Evolutionary conservation across 1,284 basidiomycete species (phyloP), one percentile per base, ranked within the genome.

Genomic region (Ceratorhiza oryzae-sativae): DNA sequence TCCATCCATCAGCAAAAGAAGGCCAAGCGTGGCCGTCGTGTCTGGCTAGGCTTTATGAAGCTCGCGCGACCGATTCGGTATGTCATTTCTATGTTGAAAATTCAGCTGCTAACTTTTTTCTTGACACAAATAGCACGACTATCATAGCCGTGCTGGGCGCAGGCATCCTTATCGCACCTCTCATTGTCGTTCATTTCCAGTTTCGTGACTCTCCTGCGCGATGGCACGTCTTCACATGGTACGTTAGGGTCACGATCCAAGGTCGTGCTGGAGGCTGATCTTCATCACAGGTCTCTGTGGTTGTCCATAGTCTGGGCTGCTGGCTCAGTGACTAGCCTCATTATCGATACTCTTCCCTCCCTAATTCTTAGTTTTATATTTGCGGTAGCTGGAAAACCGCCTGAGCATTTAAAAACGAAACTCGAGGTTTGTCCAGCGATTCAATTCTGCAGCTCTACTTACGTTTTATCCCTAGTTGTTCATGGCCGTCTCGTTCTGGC

Each of bases 401-500:
- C 74, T 15, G 89, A 91, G 78, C 83, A 85, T 61, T 77, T 90
- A 60, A 87, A 88, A 76, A 86, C 84, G 3, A 86, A 89, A 75
- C 78, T 90, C 27, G 89, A 91, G 84, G 89, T 90, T 75, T 62
- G 82, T 81, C 48, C 36, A 12, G 41, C 62, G 13, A 23, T 18
- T 27, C 32, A 60, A 48, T 27, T 49, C 25, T 39, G n/a, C 49
- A 2, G 39, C 39, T 25, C 60, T 51, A 32, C 36, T 59, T 4
- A 51, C 45, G n/a, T 13, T 48, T n/a, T 49, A 3, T 46, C 51
- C 12, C 76, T 42, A 91, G 89, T 83, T 91, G 65, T 85, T 85
- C n/a, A 82, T 89, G 74, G 89, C 90, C 5, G 88, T 91, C 25
- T 86, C 87, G 6, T 82, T 82, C 20, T 92, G 90, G 89, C 77